Evolutionary conservation across 345 rosid genomes (phyloP), one percentile per base, ranked within the genome.

Genomic region (Ceriops decandra): DNA sequence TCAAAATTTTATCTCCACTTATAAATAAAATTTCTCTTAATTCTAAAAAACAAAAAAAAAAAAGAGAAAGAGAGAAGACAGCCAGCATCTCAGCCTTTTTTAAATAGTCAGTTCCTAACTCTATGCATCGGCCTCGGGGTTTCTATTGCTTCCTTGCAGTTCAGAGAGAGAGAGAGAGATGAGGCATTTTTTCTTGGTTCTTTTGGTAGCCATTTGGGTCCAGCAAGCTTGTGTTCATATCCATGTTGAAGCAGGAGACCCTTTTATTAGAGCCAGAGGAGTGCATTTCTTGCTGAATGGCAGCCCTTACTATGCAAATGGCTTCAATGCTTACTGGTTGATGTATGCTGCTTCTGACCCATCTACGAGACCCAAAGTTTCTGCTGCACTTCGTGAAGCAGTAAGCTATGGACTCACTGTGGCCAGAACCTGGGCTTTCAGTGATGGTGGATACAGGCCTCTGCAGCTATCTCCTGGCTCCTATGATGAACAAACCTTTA

Each of bases 151-250:
- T 57, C 63, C 58, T 56, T 56, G 33, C 64, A n/a, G 63, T 53
- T 59, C 10, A 58, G 56, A 38, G 49, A 46, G 28, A 57, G 21
- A 64, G 70, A 60, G 42, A 77, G 68, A 71, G 19, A 85, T 83
- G 98, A 87, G 64, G 82, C 78, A 72, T 70, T 61, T 79, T 36
- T 58, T 63, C 54, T 60, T 74, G 59, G 60, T 67, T 70, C 26
- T 74, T 56, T n/a, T 38, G 8, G 28, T 66, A 7, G 31, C 32
- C 26, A 22, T 69, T 63, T 5, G 58, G 24, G 30, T 72, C 66
- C 57, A 62, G 52, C 77, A 56, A 58, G 63, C 51, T 7, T 30
- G 49, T 31, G n/a, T 63, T 35, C 60, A 46, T n/a, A 2, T 52
- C 73, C 56, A 66, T 7, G 68, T 62, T 19, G 72, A 70, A 66